Evolutionary conservation across 2,329 filamentous ascomycete species (phyloP).

Genomic region (Arthrocladium fulminans): DNA sequence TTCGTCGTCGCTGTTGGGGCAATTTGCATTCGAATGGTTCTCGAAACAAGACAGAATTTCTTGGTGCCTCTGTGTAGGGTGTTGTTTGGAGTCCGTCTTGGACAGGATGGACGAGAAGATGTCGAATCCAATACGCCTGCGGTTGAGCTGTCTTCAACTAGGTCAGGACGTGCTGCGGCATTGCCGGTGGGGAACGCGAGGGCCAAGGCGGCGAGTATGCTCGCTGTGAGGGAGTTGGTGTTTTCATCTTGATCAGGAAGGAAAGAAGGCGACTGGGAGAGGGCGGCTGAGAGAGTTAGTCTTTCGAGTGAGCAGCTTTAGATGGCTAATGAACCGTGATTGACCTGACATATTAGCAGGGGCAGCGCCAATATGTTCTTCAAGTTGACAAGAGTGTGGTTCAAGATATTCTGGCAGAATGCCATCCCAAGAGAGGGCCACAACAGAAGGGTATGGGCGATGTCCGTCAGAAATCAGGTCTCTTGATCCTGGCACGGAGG

Average conservation of each 20-base stretch:
- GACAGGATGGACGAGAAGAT: constrained; percentile 17
- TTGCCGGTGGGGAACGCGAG: neutral
- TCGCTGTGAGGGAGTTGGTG: neutral
- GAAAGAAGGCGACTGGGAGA: too few species aligned
- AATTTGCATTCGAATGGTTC: too few species aligned
- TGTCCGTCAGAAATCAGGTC: neutral
- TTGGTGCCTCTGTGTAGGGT: constrained; percentile 53
- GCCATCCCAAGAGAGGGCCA: neutral
- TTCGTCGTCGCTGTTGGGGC: too few species aligned
- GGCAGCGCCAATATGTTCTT: too few species aligned
- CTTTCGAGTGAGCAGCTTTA: too few species aligned
- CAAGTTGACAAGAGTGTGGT: neutral
- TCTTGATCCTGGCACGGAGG: neutral
- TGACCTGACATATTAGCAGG: too few species aligned
- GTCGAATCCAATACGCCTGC: neutral
- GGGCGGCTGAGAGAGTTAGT: too few species aligned
- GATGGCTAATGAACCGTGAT: too few species aligned
- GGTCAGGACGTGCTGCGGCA: neutral
- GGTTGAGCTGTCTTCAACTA: neutral
- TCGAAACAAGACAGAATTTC: constrained; percentile 45
- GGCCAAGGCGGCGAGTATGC: neutral
- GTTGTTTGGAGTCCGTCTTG: constrained; percentile 49
- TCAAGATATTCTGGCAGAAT: neutral
- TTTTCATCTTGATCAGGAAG: too few species aligned
- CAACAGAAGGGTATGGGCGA: neutral